phyloP scores from a whole-genome alignment of 257 asterid genomes.

The Mitragyna speciosa region DNA sequence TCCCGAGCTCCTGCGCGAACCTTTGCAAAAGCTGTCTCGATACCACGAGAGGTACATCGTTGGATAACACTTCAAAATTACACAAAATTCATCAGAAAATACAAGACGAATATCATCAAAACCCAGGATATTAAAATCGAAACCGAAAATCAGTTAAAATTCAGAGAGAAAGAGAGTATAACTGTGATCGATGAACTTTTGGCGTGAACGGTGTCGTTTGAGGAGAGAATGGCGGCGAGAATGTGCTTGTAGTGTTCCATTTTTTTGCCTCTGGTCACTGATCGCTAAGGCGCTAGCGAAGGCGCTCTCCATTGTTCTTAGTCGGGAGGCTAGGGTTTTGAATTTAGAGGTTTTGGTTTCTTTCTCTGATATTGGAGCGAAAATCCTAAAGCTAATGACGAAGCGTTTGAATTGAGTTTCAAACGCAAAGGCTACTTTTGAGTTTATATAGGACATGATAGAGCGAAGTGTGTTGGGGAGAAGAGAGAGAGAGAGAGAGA shows the following conservation, averaged over 20 bases:
- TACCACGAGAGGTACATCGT: slow-evolving; percentile 90
- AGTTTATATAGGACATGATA: too few relatives aligned
- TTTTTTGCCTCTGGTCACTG: slow-evolving; percentile 86
- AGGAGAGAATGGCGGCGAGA: slow-evolving; percentile 74
- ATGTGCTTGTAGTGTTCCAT: slow-evolving; percentile 92
- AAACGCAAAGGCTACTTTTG: background rate
- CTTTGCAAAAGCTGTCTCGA: slow-evolving; percentile 93
- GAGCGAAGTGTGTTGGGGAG: too few relatives aligned
- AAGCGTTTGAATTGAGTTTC: background rate
- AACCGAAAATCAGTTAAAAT: background rate
- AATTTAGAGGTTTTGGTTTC: background rate
- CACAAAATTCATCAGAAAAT: slow-evolving; percentile 1
- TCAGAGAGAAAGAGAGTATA: slow-evolving; percentile 7
- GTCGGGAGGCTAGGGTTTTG: slow-evolving; percentile 16
- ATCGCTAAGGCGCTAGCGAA: slow-evolving; percentile 90
- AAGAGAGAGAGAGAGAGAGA: too few relatives aligned
- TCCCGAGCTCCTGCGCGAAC: slow-evolving; percentile 86
- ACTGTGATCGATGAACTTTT: slow-evolving; percentile 91
- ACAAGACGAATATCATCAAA: background rate
- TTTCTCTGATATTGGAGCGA: background rate
- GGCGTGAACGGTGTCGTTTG: slow-evolving; percentile 68
- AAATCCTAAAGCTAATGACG: background rate
- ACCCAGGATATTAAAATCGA: slow-evolving; percentile 10
- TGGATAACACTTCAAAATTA: slow-evolving; percentile 61
- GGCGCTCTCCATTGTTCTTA: slow-evolving; percentile 65